Percentiles rank a stretch among this genome's conserved stretches.
Evolutionary conservation across 345 rosid species (phyloP).

Genomic region (Rhizophora apiculata): DNA sequence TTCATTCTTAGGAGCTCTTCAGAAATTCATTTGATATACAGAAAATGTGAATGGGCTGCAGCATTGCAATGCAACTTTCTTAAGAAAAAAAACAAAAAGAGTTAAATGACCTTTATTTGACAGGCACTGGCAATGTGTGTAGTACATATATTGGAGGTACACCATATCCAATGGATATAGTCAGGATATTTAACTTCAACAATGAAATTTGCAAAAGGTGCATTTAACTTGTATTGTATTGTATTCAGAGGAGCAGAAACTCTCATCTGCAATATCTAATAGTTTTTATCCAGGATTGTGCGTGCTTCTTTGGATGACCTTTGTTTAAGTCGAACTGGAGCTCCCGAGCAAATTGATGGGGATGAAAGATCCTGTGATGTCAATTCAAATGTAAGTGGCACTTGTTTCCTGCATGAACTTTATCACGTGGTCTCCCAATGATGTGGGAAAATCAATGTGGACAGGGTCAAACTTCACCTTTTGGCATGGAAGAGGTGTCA

Average conservation of each 20-base stretch:
- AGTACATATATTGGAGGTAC: slow-evolving; percentile 49
- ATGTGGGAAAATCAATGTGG: slow-evolving; percentile 12
- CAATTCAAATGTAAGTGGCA: slow-evolving; percentile 42
- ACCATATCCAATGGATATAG: slow-evolving; percentile 69
- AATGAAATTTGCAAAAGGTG: slow-evolving; percentile 71
- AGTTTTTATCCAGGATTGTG: slow-evolving; percentile 49
- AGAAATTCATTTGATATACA: background rate
- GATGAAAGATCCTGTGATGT: slow-evolving; percentile 25
- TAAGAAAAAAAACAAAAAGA: background rate
- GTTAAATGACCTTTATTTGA: slow-evolving; percentile 10
- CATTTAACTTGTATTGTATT: slow-evolving; percentile 15
- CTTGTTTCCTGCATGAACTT: background rate
- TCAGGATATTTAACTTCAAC: slow-evolving; percentile 79
- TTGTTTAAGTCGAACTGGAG: slow-evolving; percentile 29
- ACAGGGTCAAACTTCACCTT: slow-evolving; percentile 46
- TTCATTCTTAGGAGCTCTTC: background rate
- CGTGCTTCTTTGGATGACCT: slow-evolving; percentile 62
- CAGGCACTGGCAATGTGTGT: slow-evolving; percentile 83
- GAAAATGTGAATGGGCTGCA: background rate
- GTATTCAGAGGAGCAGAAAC: background rate
- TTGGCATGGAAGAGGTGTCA: slow-evolving; percentile 35
- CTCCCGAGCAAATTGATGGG: slow-evolving; percentile 21
- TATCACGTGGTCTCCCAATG: slow-evolving; percentile 7
- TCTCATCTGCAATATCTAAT: background rate
- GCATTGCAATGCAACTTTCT: background rate